Evolutionary conservation across 2,329 filamentous ascomycete genomes (phyloP), one percentile per base, ranked within the genome.

Genomic region (Colletotrichum lupini): DNA sequence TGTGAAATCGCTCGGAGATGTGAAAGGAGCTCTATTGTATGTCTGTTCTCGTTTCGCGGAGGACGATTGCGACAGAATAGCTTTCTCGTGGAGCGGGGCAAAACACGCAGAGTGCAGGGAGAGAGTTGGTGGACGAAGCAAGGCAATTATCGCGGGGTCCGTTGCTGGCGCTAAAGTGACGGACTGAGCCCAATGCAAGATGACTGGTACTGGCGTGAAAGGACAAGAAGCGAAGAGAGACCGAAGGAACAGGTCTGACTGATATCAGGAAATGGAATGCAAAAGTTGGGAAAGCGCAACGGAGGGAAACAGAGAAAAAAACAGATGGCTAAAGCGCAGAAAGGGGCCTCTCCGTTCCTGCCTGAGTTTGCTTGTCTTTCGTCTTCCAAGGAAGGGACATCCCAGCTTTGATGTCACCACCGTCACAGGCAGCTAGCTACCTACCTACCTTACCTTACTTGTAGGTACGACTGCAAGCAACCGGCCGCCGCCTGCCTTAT

Each of bases 401-500:
- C 69, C 65, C 65, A 53, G 65, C 19, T 53, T 53, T 68, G 58
- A 72, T 68, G 65, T 68, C 65, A 68, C 58, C 37, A 52, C 57
- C 28, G 19, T 53, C 42, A 49, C 42, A 49, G 42, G 42, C 19
- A 49, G 7, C 52, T 16, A 5, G 26, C 26, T 26, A 26, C 4
- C 26, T 26, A 26, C 26, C 26, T 26, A 26, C 26, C 24, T 30
- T 30, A 30, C 30, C 30, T 32, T 32, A 24, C 24, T 24, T 24
- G 24, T 24, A 32, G 30, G 30, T 32, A 22, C 52, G 52, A 24
- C 52, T 61, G 58, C 58, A 46, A 24, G 58, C 42, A 32, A 19
- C 60, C 30, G 26, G 37, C 42, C 28, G 24, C 24, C 32, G 24
- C 16, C 26, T n/a, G 37, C 24, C 37, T 30, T 49, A 24, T 9